Base-by-base conservation (phyloP, 257 asterid species). In the Petunia axillaris region DNA sequence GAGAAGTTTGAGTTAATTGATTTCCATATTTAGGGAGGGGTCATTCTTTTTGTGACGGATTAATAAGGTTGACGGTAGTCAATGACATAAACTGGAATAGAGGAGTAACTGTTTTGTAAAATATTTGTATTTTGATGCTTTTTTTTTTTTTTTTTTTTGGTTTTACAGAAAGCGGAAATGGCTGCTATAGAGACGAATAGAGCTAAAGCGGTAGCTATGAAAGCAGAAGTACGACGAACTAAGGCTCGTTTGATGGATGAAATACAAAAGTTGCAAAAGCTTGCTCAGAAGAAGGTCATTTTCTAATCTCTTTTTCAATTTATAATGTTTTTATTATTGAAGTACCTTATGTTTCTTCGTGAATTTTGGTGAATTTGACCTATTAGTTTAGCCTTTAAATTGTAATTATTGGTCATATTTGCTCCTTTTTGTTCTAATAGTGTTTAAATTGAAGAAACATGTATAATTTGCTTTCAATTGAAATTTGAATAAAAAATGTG, bases 211-310 rank as follows among this genome's bases (percentile, higher is more conserved):
- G 99, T 95, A 80, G 98, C 99, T 59, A 71, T 93, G 93, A 87
- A 92, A 54, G 97, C 99, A 3, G 99, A 95, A 90, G 87, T 95
- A 77, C 91, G 99, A 9, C 93, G 99, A 57, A 86, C 86, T 16
- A 95, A 95, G 89, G 98, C 94, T 5, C 83, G 94, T 84, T 86
- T 95, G 75, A 39, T 90, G 89, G 97, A 92, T 48, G 99, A 92
- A 82, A 87, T 93, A 52, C 98, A 97, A 8, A 93, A 90, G 78
- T 64, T 95, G 85, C 94, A 89, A 70, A 95, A 93, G 63, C 95
- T 95, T 39, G 89, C 97, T 35, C 88, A 77, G 76, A 93, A 91
- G 68, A 92, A 83, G 97, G 98, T 91, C 1, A 13, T 11, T 7
- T 74, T n/a, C 13, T 46, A 43, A 43, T n/a, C 43, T 7, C 16